phyloP scores from a whole-genome alignment of 2,329 filamentous ascomycete genomes.

The Ascochyta lentis region DNA sequence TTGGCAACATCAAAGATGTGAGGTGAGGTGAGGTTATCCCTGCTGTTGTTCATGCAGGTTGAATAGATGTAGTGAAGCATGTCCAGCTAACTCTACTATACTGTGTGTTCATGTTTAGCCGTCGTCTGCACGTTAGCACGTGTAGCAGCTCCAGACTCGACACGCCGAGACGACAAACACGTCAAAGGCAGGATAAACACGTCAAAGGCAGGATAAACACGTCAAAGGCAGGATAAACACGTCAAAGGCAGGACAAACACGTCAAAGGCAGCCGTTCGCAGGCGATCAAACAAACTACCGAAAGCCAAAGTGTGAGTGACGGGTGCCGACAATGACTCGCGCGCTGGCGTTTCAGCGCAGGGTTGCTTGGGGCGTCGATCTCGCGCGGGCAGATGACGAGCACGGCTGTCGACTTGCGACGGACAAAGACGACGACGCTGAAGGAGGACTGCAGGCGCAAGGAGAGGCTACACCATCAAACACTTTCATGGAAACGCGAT shows the following conservation, averaged over 20 bases:
- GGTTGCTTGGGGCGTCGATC: constrained; percentile 9
- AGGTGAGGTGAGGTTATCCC: too few relatives aligned
- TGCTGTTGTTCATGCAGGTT: neutral
- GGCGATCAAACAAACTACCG: constrained; percentile 1
- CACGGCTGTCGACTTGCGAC: neutral
- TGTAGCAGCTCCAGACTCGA: neutral
- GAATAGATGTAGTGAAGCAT: neutral
- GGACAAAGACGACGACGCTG: neutral
- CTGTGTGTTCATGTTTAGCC: too few relatives aligned
- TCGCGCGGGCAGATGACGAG: constrained; percentile 6
- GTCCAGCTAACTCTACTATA: neutral
- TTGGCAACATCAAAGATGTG: too few relatives aligned
- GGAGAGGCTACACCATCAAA: neutral
- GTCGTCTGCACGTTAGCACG: too few relatives aligned
- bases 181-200: too few relatives aligned
- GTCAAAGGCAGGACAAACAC: too few relatives aligned
- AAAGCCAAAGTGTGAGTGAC: neutral
- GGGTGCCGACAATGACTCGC: constrained; percentile 9
- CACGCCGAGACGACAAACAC: neutral
- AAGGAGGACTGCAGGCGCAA: neutral
- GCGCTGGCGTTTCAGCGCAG: constrained; percentile 9
- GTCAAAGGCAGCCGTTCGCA: constrained; percentile 8
- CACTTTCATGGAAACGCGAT: neutral
- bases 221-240: too few relatives aligned
- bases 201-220: too few relatives aligned